Percentiles rank a stretch among this genome's conserved stretches.
Evolutionary conservation across 2,329 filamentous ascomycete genomes (phyloP).

Genomic region (Stagonosporopsis tanaceti): DNA sequence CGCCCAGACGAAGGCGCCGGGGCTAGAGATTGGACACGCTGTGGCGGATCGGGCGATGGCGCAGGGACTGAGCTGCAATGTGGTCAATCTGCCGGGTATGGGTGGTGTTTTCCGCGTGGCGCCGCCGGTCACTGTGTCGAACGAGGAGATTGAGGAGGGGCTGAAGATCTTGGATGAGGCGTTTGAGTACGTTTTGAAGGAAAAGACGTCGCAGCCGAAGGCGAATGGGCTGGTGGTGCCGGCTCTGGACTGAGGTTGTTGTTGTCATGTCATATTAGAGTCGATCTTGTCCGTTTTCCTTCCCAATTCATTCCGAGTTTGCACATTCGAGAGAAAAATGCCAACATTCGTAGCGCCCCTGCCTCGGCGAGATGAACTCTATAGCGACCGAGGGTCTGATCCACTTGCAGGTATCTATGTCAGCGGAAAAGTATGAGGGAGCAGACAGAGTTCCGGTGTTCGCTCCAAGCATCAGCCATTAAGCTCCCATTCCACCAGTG

Average conservation of each 20-base stretch:
- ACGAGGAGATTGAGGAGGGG: conserved; percentile 54
- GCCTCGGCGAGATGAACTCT: too few relatives aligned
- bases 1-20: conserved; percentile 29
- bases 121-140: conserved; percentile 66
- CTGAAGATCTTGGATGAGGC: conserved; percentile 65
- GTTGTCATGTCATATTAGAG: too few relatives aligned
- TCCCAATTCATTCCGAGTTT: too few relatives aligned
- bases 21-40: conserved; percentile 32
- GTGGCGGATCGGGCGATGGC: conserved; percentile 32
- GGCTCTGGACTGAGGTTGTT: background rate
- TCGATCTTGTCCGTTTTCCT: too few relatives aligned
- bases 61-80: conserved; percentile 35
- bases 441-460: too few relatives aligned
- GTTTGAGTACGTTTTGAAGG: conserved; percentile 9
- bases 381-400: too few relatives aligned
- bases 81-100: conserved; percentile 36
- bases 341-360: too few relatives aligned
- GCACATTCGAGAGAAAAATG: too few relatives aligned
- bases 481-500: too few relatives aligned
- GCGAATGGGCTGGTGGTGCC: conserved; percentile 1
- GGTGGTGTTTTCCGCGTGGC: conserved; percentile 66
- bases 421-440: too few relatives aligned
- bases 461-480: too few relatives aligned
- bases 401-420: too few relatives aligned
- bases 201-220: background rate